Percentiles rank a stretch among this genome's conserved stretches.
phyloP scores from a whole-genome alignment of 1,139 yeast species.

The Pichia sp. region DNA sequence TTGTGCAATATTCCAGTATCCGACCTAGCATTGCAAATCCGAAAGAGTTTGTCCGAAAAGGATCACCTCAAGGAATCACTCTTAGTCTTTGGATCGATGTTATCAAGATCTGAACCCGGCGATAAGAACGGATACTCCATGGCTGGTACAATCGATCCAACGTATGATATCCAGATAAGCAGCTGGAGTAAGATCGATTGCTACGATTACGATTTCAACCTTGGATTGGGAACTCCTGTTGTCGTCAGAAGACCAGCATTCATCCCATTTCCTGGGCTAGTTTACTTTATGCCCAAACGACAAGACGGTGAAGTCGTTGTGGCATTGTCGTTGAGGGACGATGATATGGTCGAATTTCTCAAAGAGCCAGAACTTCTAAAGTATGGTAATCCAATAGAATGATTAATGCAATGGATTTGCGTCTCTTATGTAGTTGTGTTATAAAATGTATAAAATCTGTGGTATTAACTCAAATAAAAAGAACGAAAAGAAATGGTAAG shows the following conservation, averaged over 20 bases:
- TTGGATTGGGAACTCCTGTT: background rate
- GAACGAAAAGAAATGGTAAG: background rate
- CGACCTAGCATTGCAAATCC: background rate
- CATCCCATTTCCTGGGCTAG: background rate
- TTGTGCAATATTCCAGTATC: background rate
- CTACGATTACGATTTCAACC: background rate
- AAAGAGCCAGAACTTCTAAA: background rate
- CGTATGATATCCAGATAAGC: background rate
- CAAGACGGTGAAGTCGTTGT: background rate
- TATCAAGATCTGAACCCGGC: background rate
- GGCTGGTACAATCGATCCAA: slow-evolving; percentile 1
- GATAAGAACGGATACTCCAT: background rate
- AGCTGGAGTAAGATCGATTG: background rate
- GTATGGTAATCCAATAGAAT: background rate
- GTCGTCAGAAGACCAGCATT: background rate
- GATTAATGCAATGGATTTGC: background rate
- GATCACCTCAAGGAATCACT: background rate
- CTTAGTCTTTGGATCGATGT: background rate
- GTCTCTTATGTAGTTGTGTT: background rate
- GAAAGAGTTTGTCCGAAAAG: background rate
- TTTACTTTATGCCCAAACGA: background rate
- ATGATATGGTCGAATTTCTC: background rate
- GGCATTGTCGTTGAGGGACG: background rate
- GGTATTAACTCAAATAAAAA: no score
- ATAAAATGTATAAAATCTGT: no score